These are phyloP conservation scores for Xylaria sp. DNA, from an alignment of 2,329 filamentous ascomycete genomes.

Conservation along the genomic window DNA sequence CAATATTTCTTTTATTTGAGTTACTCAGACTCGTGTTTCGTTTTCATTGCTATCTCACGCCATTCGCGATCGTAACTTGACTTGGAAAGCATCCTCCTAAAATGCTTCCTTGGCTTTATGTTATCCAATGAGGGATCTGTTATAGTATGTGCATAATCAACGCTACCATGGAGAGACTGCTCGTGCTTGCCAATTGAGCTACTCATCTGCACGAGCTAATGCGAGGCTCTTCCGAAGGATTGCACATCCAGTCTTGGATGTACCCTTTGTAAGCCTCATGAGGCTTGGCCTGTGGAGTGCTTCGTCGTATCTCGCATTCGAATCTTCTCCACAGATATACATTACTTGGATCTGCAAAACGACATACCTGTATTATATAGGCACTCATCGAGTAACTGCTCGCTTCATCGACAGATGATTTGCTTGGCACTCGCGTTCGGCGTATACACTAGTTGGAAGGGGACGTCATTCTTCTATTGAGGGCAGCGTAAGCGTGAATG, in stretches of 20 bases:
- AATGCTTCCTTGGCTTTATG: background rate
- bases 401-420: background rate
- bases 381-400: too few species aligned
- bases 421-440: background rate
- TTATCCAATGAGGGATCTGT: background rate
- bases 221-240: background rate
- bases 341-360: too few species aligned
- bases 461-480: background rate
- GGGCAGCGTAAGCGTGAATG: background rate
- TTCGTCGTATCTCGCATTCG: background rate
- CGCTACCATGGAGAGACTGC: background rate
- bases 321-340: too few species aligned
- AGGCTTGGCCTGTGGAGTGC: background rate
- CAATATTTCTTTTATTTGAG: background rate
- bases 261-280: background rate
- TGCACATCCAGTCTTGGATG: background rate
- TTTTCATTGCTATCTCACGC: background rate
- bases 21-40: background rate
- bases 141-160: background rate
- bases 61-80: background rate
- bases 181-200: background rate
- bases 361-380: too few species aligned
- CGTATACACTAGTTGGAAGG: background rate
- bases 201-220: background rate
- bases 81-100: background rate